Percentiles rank a stretch among this genome's conserved stretches.
phyloP scores from a whole-genome alignment of 2,329 filamentous ascomycete genomes.

The Cladosporium sp. region DNA sequence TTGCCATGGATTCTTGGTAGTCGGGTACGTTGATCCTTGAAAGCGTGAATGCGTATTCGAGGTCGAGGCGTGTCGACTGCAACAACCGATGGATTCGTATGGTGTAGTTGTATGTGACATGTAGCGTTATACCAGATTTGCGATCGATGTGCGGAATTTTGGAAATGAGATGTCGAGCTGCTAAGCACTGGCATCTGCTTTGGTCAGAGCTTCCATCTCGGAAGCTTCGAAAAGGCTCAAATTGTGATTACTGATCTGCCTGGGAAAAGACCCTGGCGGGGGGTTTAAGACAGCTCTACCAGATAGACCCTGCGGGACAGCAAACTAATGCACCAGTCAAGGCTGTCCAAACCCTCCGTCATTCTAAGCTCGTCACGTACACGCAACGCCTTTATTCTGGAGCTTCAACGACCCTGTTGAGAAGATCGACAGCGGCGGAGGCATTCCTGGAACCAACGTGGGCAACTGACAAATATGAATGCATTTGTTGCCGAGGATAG shows the following conservation, averaged over 20 bases:
- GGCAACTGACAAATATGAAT: neutral
- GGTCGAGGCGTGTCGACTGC: no score
- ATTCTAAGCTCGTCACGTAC: neutral
- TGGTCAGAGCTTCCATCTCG: no score
- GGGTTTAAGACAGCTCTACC: no score
- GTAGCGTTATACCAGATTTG: neutral
- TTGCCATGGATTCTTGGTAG: no score
- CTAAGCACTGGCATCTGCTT: no score
- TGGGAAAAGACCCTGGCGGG: neutral
- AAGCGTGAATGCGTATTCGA: no score
- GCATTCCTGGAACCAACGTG: no score
- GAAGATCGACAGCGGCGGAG: neutral
- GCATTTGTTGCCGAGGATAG: neutral
- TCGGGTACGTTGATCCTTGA: no score
- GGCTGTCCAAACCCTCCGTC: neutral
- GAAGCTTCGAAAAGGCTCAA: no score
- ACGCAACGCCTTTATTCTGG: neutral
- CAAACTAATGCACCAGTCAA: neutral
- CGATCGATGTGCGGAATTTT: neutral
- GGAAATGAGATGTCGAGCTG: neutral
- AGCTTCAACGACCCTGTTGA: neutral
- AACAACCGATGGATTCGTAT: no score
- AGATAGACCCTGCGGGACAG: no score
- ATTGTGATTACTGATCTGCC: neutral
- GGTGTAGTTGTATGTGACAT: no score